These are phyloP conservation scores for Heliosperma pusillum DNA, from an alignment of 148 eudicot species.

Conservation along the genomic window DNA sequence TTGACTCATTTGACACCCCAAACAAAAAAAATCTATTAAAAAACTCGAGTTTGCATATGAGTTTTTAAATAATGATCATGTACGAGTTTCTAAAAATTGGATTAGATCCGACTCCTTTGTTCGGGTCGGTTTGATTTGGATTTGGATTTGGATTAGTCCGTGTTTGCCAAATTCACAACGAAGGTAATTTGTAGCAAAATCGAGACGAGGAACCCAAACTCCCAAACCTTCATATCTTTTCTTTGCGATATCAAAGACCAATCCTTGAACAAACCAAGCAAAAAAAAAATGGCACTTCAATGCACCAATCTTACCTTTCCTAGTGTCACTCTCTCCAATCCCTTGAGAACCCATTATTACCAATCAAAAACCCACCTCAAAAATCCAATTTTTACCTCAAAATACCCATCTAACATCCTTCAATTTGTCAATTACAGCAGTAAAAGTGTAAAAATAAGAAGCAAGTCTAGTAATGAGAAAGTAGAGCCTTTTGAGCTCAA, in stretches of 20 bases:
- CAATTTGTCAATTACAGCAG: conserved; percentile 17
- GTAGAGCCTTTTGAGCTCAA: conserved; percentile 32
- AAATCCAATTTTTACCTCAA: conserved; percentile 21
- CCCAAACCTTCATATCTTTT: background rate
- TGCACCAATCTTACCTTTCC: conserved; percentile 16
- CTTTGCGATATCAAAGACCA: background rate
- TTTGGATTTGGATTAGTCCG: too few species aligned
- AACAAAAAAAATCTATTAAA: too few species aligned
- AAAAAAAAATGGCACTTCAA: conserved; percentile 28
- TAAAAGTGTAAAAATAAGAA: conserved; percentile 21
- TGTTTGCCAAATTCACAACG: too few species aligned
- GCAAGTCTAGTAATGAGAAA: conserved; percentile 31
- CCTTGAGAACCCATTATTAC: conserved; percentile 21
- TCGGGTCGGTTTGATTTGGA: too few species aligned
- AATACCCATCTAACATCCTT: conserved; percentile 10
- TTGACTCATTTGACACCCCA: too few species aligned
- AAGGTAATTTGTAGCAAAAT: too few species aligned
- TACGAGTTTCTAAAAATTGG: too few species aligned
- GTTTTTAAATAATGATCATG: too few species aligned
- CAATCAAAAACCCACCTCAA: conserved; percentile 29
- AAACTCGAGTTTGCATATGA: too few species aligned
- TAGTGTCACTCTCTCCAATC: conserved; percentile 15
- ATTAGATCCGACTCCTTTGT: too few species aligned
- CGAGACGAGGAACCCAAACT: too few species aligned
- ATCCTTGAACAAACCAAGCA: background rate